Evolutionary conservation across 768 basidiomycete species (phyloP), one percentile per base, ranked within the genome.

Genomic region (Agrocybe praecox): DNA sequence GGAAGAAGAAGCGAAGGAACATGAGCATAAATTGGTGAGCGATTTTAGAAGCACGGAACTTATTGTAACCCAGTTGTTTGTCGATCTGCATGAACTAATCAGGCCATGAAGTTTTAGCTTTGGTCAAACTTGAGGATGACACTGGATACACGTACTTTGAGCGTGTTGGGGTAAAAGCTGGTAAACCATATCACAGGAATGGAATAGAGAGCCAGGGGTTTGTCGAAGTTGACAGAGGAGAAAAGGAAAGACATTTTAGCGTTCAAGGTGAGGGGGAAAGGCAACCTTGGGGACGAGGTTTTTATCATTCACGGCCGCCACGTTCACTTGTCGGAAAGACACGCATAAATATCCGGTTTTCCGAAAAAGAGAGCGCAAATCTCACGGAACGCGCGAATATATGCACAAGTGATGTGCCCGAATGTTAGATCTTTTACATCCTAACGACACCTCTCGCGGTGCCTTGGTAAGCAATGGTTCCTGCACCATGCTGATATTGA

Each of bases 111-210:
- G 5, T 29, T 49, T 14, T 46, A 29, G 19, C 17, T 54, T 17
- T 23, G 29, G 7, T 22, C 15, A 49, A 19, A 47, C 18, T 45
- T 3, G 22, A 11, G 2, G n/a, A 8, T 18, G 15, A 17, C 6
- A 23, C 19, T 29, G 10, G 26, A 19, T 14, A 1, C 26, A 33
- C 62, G 52, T 14, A 70, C 73, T 69, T 73, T 76, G 50, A 61
- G 33, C 9, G 60, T 53, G 17, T 56, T 49, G 9, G 76, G 76
- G 47, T 72, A 74, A 58, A 72, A 73, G 2, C 65, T 63, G 14
- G 67, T 67, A 45, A 74, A 66, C 67, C 67, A 76, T 18, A 72
- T 66, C 10, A 70, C 61, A 18, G 76, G 76, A 46, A 77, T 70
- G 21, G 75, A 76, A 58, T 76, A 77, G 17, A 77, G 57, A 22